A percentile compares a stretch with the other conserved stretches of the same genome.
These are phyloP conservation scores for Codiaeum variegatum DNA, from an alignment of 441 rosid species.

Conservation along the genomic window DNA sequence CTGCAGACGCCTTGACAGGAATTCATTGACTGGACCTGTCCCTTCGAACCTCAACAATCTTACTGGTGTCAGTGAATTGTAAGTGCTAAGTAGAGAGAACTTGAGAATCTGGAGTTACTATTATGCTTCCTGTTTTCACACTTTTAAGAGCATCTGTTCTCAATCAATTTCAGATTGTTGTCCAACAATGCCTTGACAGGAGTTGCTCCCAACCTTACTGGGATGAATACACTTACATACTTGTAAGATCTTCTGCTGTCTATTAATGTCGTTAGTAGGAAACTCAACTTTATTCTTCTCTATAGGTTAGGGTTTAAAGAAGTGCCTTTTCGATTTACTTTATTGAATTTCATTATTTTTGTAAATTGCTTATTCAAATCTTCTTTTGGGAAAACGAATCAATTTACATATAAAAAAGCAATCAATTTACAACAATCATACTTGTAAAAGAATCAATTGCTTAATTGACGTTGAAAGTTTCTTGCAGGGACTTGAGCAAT, in stretches of 20 bases:
- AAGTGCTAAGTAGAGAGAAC: constrained; percentile 28
- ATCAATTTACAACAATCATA: no score
- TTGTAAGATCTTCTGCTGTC: constrained; percentile 37
- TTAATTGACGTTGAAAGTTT: background rate
- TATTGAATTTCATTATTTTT: no score
- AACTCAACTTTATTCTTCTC: background rate
- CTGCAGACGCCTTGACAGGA: constrained; percentile 69
- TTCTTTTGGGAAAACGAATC: no score
- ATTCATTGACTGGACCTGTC: constrained; percentile 41
- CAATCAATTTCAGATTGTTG: constrained; percentile 45
- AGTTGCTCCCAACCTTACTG: constrained; percentile 54
- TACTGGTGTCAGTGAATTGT: constrained; percentile 48
- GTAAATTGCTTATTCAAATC: no score
- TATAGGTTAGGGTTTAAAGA: no score
- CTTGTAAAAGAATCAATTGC: no score
- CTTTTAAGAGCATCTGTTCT: constrained; percentile 4
- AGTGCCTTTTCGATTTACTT: no score
- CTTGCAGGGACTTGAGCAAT: constrained; percentile 80
- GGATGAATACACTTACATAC: constrained; percentile 46
- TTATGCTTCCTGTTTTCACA: background rate
- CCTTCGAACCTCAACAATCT: constrained; percentile 58
- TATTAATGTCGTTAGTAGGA: background rate
- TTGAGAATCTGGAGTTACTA: background rate
- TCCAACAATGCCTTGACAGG: constrained; percentile 61
- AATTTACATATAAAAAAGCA: no score